Conservation (phyloP, 768 basidiomycete genomes). For the Pholiota microspora region DNA sequence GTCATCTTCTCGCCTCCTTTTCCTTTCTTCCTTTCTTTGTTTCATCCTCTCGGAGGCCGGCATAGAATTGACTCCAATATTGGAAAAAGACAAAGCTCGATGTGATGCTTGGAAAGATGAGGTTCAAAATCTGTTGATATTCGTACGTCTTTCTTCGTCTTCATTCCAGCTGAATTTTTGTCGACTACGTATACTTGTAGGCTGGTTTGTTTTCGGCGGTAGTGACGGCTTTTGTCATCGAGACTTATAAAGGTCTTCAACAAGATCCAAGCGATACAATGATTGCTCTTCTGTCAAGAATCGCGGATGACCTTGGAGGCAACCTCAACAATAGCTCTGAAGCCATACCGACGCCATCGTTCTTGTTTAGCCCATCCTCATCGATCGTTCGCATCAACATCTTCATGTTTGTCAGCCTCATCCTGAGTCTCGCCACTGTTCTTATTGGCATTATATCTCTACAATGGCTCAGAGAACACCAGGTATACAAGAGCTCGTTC, state of each 20-base stretch:
- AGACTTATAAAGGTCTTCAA: constrained; percentile 18
- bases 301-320: constrained; percentile 6
- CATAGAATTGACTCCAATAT: constrained; percentile 10
- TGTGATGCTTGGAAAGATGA: constrained; percentile 26
- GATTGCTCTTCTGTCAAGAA: constrained; percentile 11
- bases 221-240: constrained; percentile 19
- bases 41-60: no score
- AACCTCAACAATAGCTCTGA: background rate
- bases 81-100: constrained; percentile 13
- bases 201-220: constrained; percentile 25
- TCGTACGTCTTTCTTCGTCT: constrained; percentile 17
- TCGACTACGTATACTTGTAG: constrained; percentile 12
- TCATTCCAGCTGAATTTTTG: background rate
- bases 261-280: constrained; percentile 13
- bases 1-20: no score
- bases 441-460: constrained; percentile 16
- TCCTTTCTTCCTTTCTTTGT: no score
- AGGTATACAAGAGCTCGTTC: constrained; percentile 3
- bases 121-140: constrained; percentile 25
- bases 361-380: constrained; percentile 12
- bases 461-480: constrained; percentile 20
- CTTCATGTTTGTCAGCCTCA: constrained; percentile 18
- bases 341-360: background rate
- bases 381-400: constrained; percentile 17
- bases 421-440: constrained; percentile 15